Evolutionary conservation across 208 protist species (phyloP).

Genomic region (Wallacemonas sp.): DNA sequence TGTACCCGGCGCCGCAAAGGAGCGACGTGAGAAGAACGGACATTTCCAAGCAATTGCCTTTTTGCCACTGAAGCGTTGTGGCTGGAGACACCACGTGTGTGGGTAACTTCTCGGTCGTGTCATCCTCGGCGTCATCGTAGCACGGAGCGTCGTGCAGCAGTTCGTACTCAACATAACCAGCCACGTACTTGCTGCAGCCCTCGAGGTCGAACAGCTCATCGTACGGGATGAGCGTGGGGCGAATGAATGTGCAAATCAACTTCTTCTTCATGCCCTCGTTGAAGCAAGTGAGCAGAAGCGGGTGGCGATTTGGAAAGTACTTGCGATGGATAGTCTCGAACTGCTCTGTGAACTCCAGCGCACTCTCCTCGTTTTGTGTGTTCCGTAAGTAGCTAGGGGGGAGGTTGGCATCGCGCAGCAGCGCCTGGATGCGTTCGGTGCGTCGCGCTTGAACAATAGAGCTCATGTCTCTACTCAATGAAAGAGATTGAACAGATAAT

Average conservation of each 20-base stretch:
- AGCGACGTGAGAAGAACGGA: conserved; percentile 77
- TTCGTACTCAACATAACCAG: conserved; percentile 87
- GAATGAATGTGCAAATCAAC: conserved; percentile 92
- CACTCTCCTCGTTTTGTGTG: conserved; percentile 59
- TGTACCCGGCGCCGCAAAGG: conserved; percentile 89
- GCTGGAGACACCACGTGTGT: conserved; percentile 81
- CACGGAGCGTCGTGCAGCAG: conserved; percentile 49
- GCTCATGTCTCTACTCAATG: neutral
- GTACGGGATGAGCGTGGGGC: conserved; percentile 76
- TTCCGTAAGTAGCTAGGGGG: conserved; percentile 72
- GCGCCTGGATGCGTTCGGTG: conserved; percentile 43
- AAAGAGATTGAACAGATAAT: conserved; percentile 14
- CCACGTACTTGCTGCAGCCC: conserved; percentile 67
- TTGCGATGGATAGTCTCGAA: conserved; percentile 76
- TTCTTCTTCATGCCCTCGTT: conserved; percentile 85
- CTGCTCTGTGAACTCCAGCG: conserved; percentile 52
- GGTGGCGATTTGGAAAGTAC: conserved; percentile 76
- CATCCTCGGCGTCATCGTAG: conserved; percentile 41
- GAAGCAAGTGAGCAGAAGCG: conserved; percentile 67
- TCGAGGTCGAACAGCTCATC: conserved; percentile 81
- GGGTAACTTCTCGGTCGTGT: conserved; percentile 55
- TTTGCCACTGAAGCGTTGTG: conserved; percentile 86
- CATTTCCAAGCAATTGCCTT: conserved; percentile 90
- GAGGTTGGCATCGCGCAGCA: conserved; percentile 44
- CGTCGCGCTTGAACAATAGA: conserved; percentile 19